Evolutionary conservation across 2,329 filamentous ascomycete genomes (phyloP).

Genomic region (Westerdykella sp.): DNA sequence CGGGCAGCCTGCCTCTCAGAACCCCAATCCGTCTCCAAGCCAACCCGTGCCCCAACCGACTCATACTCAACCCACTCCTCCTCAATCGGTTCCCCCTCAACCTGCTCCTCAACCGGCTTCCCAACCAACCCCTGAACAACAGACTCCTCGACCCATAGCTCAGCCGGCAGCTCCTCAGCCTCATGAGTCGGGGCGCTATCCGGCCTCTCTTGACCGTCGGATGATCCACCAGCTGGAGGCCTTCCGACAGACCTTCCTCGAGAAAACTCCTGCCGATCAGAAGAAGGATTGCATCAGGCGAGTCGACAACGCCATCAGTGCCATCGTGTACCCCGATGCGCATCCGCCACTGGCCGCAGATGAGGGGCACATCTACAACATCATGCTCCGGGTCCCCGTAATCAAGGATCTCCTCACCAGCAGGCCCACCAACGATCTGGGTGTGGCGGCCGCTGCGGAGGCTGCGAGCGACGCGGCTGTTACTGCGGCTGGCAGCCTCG

Average conservation of each 20-base stretch:
- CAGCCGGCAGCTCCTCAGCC: constrained; percentile 8
- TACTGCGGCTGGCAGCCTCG: no score
- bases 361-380: constrained; percentile 19
- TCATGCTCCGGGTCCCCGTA: constrained; percentile 19
- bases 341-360: constrained; percentile 17
- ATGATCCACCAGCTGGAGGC: constrained; percentile 31
- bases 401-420: not conserved
- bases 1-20: not conserved
- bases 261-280: not conserved
- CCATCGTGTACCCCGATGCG: constrained; percentile 22
- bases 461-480: no score
- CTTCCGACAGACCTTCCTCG: constrained; percentile 27
- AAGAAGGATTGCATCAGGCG: constrained; percentile 21
- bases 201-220: constrained; percentile 20
- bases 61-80: constrained; percentile 4
- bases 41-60: no score
- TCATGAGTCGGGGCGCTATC: constrained; percentile 27
- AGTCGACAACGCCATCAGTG: constrained; percentile 31
- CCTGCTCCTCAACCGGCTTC: constrained; percentile 4
- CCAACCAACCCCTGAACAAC: constrained; percentile 2
- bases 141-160: constrained; percentile 2
- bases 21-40: not conserved
- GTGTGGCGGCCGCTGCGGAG: no score
- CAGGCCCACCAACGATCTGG: no score
- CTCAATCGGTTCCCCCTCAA: constrained; percentile 6